phyloP scores from a whole-genome alignment of 2,329 filamentous ascomycete genomes.

The Curvularia sp. region DNA sequence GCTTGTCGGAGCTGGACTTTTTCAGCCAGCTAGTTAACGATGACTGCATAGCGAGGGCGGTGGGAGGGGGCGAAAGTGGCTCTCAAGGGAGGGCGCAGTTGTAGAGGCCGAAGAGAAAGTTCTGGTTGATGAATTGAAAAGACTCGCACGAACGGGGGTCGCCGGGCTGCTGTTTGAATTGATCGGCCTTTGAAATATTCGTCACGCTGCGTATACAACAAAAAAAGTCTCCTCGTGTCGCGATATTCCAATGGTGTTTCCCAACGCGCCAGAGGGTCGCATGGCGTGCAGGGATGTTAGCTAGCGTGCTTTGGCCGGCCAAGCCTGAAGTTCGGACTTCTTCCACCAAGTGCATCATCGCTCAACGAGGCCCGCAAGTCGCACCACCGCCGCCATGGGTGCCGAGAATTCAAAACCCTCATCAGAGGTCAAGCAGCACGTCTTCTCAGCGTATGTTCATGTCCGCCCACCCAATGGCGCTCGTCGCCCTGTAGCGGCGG shows the following conservation, averaged over 20 bases:
- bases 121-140: background rate
- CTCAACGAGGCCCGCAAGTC: conserved; percentile 27
- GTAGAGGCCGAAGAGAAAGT: no score
- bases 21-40: conserved; percentile 57
- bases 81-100: conserved; percentile 1
- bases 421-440: conserved; percentile 62
- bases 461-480: conserved; percentile 32
- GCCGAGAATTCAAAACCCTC: conserved; percentile 68
- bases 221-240: background rate
- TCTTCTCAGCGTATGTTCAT: conserved; percentile 65
- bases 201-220: background rate
- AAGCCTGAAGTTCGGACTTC: conserved; percentile 41
- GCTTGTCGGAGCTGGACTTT: conserved; percentile 50
- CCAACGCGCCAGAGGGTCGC: conserved; percentile 17
- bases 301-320: conserved; percentile 37
- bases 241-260: conserved; percentile 23
- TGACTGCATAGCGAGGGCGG: conserved; percentile 48
- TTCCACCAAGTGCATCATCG: conserved; percentile 40
- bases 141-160: background rate
- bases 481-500: conserved; percentile 4
- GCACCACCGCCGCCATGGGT: conserved; percentile 60
- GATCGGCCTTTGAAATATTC: background rate
- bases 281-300: conserved; percentile 22
- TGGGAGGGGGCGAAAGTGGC: conserved; percentile 6
- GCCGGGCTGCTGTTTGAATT: background rate